These are phyloP conservation scores for Ogataea populi-albae DNA, from an alignment of 805 yeast genomes.

Conservation along the genomic window DNA sequence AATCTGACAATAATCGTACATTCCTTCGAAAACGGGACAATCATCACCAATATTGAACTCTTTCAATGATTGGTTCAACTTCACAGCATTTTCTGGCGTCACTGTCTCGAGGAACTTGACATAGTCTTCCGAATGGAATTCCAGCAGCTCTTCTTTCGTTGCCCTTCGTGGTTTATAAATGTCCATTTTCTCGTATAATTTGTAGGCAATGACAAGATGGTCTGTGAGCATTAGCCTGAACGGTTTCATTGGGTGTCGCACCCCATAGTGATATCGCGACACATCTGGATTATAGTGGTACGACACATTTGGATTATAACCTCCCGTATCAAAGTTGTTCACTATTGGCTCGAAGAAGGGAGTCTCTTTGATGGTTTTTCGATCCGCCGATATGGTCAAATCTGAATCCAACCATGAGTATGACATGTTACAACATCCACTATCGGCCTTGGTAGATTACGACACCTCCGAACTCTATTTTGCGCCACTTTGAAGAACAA, in stretches of 20 bases:
- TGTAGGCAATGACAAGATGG: conserved; percentile 81
- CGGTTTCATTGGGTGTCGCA: conserved; percentile 98
- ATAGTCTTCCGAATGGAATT: conserved; percentile 87
- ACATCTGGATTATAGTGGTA: conserved; percentile 86
- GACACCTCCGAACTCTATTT: background rate
- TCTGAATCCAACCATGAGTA: conserved; percentile 29
- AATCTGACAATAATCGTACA: conserved; percentile 83
- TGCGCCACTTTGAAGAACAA: background rate
- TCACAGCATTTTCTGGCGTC: conserved; percentile 68
- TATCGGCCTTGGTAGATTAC: background rate
- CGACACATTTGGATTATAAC: conserved; percentile 62
- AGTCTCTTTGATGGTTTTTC: conserved; percentile 29
- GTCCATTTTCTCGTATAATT: conserved; percentile 87
- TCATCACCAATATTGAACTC: conserved; percentile 92
- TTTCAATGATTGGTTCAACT: conserved; percentile 53
- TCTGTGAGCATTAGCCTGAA: conserved; percentile 91
- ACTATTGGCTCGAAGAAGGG: conserved; percentile 48
- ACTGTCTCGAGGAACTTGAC: conserved; percentile 70
- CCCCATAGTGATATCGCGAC: conserved; percentile 83
- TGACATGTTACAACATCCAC: conserved; percentile 13
- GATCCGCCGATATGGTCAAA: conserved; percentile 24
- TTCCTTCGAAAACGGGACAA: conserved; percentile 92
- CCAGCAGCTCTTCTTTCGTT: conserved; percentile 69
- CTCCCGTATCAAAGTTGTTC: conserved; percentile 35
- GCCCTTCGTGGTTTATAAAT: conserved; percentile 81